Percentiles rank a stretch among this genome's conserved stretches.
phyloP scores from a whole-genome alignment of 2,329 filamentous ascomycete genomes.

The Pseudocercospora crystallina region DNA sequence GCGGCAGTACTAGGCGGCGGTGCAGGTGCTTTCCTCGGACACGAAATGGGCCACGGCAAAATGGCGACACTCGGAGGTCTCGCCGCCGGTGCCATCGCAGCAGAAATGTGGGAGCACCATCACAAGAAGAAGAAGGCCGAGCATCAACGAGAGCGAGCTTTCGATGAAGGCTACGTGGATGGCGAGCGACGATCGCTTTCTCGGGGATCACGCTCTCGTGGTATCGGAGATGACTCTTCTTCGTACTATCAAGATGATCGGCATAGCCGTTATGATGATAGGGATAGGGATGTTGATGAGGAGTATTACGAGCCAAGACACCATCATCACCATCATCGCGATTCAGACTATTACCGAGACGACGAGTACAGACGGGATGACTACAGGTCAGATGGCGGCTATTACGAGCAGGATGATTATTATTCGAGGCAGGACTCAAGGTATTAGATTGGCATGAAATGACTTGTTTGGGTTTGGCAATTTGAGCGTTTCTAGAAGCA shows the following conservation, averaged over 20 bases:
- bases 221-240: not conserved
- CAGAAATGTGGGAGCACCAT: conserved; percentile 6
- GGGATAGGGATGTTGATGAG: conserved; percentile 3
- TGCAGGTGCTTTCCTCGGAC: conserved; percentile 7
- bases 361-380: not conserved
- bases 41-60: conserved; percentile 8
- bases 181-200: not conserved
- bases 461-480: no score
- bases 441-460: not conserved
- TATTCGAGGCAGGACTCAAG: conserved; percentile 1
- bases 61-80: conserved; percentile 3
- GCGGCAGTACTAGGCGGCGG: conserved; percentile 7
- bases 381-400: not conserved
- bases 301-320: conserved; percentile 4
- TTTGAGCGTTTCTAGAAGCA: no score
- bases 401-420: conserved; percentile 1
- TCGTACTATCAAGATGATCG: not conserved
- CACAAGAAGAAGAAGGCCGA: conserved; percentile 13
- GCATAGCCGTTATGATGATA: not conserved
- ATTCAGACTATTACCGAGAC: conserved; percentile 1
- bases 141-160: not conserved
- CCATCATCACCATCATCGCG: conserved; percentile 9
- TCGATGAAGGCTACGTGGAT: conserved; percentile 1
- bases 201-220: not conserved
- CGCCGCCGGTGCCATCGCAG: conserved; percentile 5